These are phyloP conservation scores for Immersiella caudata DNA, from an alignment of 495 filamentous ascomycete genomes.

Conservation along the genomic window DNA sequence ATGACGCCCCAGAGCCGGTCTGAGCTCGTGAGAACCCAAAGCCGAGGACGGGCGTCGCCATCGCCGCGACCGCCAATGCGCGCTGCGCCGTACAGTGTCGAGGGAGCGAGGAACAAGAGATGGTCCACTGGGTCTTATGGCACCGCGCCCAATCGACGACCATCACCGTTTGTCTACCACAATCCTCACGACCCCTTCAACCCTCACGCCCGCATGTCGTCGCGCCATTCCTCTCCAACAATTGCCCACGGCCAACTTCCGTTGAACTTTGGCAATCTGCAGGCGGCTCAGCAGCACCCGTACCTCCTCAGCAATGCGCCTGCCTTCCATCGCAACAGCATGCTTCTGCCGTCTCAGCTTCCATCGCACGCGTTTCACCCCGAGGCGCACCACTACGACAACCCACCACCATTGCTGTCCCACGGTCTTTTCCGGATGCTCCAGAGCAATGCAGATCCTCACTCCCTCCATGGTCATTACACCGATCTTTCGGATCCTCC, in stretches of 20 bases:
- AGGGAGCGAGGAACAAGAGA: constrained; percentile 63
- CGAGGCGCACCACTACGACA: constrained; percentile 54
- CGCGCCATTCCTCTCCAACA: constrained; percentile 58
- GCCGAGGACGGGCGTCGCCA: constrained; percentile 64
- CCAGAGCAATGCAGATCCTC: constrained; percentile 67
- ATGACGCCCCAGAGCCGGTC: constrained; percentile 60
- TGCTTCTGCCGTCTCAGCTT: constrained; percentile 51
- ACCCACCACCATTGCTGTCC: constrained; percentile 58
- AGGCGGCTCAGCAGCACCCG: constrained; percentile 56
- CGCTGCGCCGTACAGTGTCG: constrained; percentile 64
- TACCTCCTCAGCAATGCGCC: constrained; percentile 53
- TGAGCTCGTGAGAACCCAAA: constrained; percentile 60
- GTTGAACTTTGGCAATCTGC: constrained; percentile 55
- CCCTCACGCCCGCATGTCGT: constrained; percentile 48
- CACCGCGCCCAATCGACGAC: constrained; percentile 53
- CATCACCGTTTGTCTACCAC: constrained; percentile 59
- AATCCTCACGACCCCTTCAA: constrained; percentile 54
- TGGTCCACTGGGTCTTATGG: constrained; percentile 72
- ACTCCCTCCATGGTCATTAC: constrained; percentile 62
- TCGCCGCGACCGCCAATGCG: constrained; percentile 66
- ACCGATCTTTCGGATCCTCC: constrained; percentile 69
- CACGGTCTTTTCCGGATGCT: constrained; percentile 69
- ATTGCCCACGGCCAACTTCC: constrained; percentile 55
- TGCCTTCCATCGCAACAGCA: constrained; percentile 48
- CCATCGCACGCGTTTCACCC: constrained; percentile 52